Evolutionary conservation across 2,329 filamentous ascomycete genomes (phyloP).

Genomic region (Rhexocercosporidium sp.): DNA sequence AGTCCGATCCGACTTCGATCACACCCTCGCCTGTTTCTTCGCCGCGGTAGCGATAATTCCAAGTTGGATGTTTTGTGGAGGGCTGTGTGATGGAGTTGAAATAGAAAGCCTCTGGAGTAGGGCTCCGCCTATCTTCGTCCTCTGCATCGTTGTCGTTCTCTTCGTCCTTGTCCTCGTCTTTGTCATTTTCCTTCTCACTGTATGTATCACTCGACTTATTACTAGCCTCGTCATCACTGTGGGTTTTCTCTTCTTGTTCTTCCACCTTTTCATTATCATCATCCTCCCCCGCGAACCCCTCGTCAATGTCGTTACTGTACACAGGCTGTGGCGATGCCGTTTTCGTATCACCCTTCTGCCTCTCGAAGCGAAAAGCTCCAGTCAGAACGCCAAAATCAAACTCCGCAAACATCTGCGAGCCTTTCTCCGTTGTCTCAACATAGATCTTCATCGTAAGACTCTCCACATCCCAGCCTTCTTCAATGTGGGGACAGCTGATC

Average conservation of each 20-base stretch:
- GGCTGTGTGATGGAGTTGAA: slow-evolving; percentile 3
- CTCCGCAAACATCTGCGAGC: slow-evolving; percentile 24
- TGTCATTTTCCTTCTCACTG: not conserved
- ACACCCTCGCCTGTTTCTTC: slow-evolving; percentile 17
- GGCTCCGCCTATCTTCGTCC: slow-evolving; percentile 13
- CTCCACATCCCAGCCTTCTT: not conserved
- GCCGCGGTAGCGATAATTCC: slow-evolving; percentile 22
- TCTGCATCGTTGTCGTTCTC: not conserved
- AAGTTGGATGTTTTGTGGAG: slow-evolving; percentile 13
- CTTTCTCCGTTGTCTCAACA: slow-evolving; percentile 8
- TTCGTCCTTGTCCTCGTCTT: no score
- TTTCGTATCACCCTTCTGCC: slow-evolving; percentile 1
- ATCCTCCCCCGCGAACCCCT: no score
- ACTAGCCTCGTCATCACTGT: slow-evolving; percentile 6
- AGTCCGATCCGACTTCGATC: slow-evolving; percentile 5
- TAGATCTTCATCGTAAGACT: slow-evolving; percentile 16
- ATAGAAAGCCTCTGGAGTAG: slow-evolving; percentile 25
- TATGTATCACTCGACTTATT: slow-evolving; percentile 4
- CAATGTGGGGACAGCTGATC: slow-evolving; percentile 21
- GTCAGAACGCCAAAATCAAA: slow-evolving; percentile 23
- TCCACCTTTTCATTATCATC: slow-evolving; percentile 1
- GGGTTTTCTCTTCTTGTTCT: not conserved
- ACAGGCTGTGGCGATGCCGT: not conserved
- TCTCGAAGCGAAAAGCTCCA: slow-evolving; percentile 26
- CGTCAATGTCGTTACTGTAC: not conserved